These are phyloP conservation scores for Tephrocybe sp. DNA, from an alignment of 768 basidiomycete species.

Conservation along the genomic window DNA sequence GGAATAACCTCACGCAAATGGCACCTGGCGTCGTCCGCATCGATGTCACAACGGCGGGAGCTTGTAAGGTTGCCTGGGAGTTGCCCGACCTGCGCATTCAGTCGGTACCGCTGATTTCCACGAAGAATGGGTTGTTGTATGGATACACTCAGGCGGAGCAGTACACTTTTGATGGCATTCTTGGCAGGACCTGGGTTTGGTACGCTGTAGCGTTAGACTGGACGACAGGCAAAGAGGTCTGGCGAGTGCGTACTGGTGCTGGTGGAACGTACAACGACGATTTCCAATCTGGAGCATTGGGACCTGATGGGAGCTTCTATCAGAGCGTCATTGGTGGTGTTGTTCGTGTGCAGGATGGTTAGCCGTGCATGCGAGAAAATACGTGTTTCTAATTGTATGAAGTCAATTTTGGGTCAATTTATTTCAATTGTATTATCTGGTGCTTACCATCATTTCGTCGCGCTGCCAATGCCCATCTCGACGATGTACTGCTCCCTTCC, in stretches of 20 bases:
- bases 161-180: neutral
- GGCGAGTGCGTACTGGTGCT: neutral
- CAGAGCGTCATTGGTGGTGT: neutral
- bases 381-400: too few species aligned
- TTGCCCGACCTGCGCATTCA: neutral
- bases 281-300: neutral
- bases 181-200: neutral
- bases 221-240: neutral
- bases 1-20: neutral
- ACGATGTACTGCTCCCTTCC: conserved; percentile 55
- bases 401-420: too few species aligned
- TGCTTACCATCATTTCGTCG: conserved; percentile 12
- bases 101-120: neutral
- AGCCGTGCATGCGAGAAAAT: too few species aligned
- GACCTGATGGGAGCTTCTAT: neutral
- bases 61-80: neutral
- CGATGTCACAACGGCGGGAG: neutral
- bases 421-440: too few species aligned
- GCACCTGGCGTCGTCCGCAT: neutral
- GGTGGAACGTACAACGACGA: neutral
- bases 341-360: neutral
- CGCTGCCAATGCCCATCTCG: conserved; percentile 64
- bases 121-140: neutral
- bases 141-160: neutral
- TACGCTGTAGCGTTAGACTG: neutral